Percentiles rank a stretch among this genome's conserved stretches.
phyloP scores from a whole-genome alignment of 75 land plant genomes.

The Picea glauca region DNA sequence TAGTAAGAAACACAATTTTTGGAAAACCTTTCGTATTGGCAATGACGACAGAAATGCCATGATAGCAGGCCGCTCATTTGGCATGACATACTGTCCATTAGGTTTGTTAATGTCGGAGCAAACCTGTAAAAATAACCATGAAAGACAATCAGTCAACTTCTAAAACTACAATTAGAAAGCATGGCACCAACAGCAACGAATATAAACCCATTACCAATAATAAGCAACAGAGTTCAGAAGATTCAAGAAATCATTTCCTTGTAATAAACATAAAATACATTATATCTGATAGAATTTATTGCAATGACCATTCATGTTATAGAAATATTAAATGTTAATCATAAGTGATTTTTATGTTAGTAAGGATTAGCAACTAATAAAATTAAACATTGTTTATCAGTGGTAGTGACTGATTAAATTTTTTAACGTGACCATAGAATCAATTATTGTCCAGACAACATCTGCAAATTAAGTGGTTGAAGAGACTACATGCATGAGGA shows the following conservation, averaged over 20 bases:
- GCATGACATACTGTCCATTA: slow-evolving; percentile 87
- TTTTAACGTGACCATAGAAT: too few species aligned
- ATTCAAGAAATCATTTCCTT: neutral
- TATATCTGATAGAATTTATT: neutral
- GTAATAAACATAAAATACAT: neutral
- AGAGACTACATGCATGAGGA: too few species aligned
- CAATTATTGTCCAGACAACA: too few species aligned
- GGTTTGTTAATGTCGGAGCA: slow-evolving; percentile 97
- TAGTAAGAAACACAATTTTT: neutral
- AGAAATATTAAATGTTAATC: too few species aligned
- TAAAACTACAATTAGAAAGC: neutral
- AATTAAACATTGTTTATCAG: too few species aligned
- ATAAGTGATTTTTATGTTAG: too few species aligned
- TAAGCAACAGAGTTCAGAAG: neutral
- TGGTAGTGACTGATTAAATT: too few species aligned
- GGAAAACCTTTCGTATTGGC: slow-evolving; percentile 76
- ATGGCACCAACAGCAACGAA: neutral
- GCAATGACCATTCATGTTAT: too few species aligned
- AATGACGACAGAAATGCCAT: slow-evolving; percentile 81
- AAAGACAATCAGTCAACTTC: neutral
- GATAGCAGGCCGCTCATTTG: slow-evolving; percentile 61
- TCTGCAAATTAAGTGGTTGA: too few species aligned
- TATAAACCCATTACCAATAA: neutral
- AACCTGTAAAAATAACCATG: slow-evolving; percentile 40
- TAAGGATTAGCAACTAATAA: too few species aligned